Base-by-base conservation (phyloP, 139 green algal species). In the Medakamo hakoo region DNA sequence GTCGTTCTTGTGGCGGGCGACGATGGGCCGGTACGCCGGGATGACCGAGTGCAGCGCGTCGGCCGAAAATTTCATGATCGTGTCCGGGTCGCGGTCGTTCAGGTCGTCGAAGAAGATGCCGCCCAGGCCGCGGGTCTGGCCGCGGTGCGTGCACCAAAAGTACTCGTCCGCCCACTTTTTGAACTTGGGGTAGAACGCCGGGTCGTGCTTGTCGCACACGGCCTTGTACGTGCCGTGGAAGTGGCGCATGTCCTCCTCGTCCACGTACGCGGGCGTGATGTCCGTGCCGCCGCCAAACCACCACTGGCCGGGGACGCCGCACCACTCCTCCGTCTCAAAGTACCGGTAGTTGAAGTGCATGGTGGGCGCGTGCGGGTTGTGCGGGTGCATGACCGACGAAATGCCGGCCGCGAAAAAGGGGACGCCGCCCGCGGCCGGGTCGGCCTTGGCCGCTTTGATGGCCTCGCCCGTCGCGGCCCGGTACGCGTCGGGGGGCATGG, bases 291-390 rank as follows among this genome's bases (percentile, higher is more conserved):
- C 93, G 28, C 93, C 93, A 77, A 98, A 99, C 93, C 93, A 99
- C 93, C 93, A 98, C 73, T 95, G 90, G 57, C 71, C 81, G 21
- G 79, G 92, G 58, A 94, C 74, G 71, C 88, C 91, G 28, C 91
- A 84, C 79, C 82, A 96, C n/a, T 88, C 83, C 56, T 97, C 87
- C 0, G 93, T 97, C 79, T 98, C 88, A 76, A 99, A 99, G 76
- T 97, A 98, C 74, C 93, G 81, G 83, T 98, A 99, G 84, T 99
- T 98, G 81, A 98, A 98, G 85, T 99, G 93, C 89, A 98, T 95
- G 30, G 91, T 98, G 30, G 93, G 93, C 19, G 78, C 83, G 61
- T 94, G 84, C 3, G 93, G 93, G 82, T 99, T 99, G 60, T 76
- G 69, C 0, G 93, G 93, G 79, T 99, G 93, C 88, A 98, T 97